Base-by-base conservation (phyloP, 192 early-diverging fungal species). In the Umbelopsis ramanniana region DNA sequence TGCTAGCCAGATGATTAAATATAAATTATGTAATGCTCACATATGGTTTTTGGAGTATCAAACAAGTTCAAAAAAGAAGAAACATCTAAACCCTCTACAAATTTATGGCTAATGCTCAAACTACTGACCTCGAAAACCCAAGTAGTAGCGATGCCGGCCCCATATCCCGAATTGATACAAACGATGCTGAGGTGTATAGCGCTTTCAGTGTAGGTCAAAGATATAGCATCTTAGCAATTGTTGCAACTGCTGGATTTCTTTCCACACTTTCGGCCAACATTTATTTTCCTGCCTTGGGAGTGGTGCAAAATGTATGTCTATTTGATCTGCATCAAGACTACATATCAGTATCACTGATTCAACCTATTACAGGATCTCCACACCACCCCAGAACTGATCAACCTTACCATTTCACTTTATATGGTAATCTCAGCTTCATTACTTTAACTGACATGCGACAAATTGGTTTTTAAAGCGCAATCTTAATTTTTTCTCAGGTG, bases 401-500 rank as follows among this genome's bases (percentile, higher is more conserved):
- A 76, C 71, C 37, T 80, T 9, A 76, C 72, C 15, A 45, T 80
- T 23, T 76, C 74, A 2, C 48, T 80, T 24, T 84, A 79, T 52
- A 71, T 82, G 72, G 38, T 79, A 63, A 37, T 26, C 0, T 9
- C 2, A 6, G 11, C 23, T 54, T 5, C 12, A 3, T 19, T 1
- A 37, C 22, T 14, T 26, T 12, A 6, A 29, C 14, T 57, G 6
- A 26, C 10, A 6, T 2, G 29, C 3, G 29, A 29, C 3, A 1
- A 2, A 29, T 29, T 3, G 3, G 3, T 29, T 29, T 3, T 29
- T 29, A 29, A 29, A 29, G 1, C 29, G 29, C 29, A 29, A 29
- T 29, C 3, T 29, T 29, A 2, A 29, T 29, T 24, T 26, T 26
- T 11, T 26, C 8, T 12, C 53, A 63, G 57, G 57, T 84, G 11